Evolutionary conservation across 2,329 filamentous ascomycete genomes (phyloP).

Genomic region (Taxawa tesnikishii): DNA sequence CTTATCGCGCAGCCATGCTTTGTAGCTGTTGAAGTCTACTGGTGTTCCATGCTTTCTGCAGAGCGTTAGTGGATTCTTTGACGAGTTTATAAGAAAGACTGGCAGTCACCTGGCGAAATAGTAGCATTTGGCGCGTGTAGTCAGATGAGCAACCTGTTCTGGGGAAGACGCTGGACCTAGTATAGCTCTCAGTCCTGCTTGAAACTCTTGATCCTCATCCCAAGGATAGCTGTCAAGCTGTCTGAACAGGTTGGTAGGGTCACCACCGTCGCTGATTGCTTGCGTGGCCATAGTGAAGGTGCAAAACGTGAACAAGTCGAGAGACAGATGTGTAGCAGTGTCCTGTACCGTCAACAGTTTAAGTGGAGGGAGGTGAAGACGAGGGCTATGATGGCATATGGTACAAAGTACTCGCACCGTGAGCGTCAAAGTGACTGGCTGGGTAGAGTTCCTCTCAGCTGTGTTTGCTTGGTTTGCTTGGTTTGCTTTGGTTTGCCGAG

Average conservation of each 20-base stretch:
- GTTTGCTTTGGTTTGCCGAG: too few relatives aligned
- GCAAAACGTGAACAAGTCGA: too few relatives aligned
- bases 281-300: constrained; percentile 4
- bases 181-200: constrained; percentile 54
- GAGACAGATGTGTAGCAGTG: too few relatives aligned
- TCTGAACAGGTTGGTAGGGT: constrained; percentile 32
- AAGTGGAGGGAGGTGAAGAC: too few relatives aligned
- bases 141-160: constrained; percentile 43
- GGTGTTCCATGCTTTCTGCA: constrained; percentile 29
- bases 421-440: too few relatives aligned
- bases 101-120: constrained; percentile 43
- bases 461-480: too few relatives aligned
- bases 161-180: constrained; percentile 45
- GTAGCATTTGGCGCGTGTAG: constrained; percentile 56
- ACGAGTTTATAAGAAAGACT: not conserved
- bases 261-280: constrained; percentile 6
- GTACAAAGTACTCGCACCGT: too few relatives aligned
- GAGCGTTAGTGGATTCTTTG: not conserved
- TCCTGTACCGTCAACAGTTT: too few relatives aligned
- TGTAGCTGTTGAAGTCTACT: constrained; percentile 58
- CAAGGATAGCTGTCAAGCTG: constrained; percentile 57
- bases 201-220: constrained; percentile 55
- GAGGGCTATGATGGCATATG: too few relatives aligned
- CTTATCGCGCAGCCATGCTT: constrained; percentile 42
- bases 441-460: too few relatives aligned